A percentile compares a stretch with the other conserved stretches of the same genome.
These are phyloP conservation scores for Cytospora piceicola DNA, from an alignment of 2,329 filamentous ascomycete genomes.

Conservation along the genomic window DNA sequence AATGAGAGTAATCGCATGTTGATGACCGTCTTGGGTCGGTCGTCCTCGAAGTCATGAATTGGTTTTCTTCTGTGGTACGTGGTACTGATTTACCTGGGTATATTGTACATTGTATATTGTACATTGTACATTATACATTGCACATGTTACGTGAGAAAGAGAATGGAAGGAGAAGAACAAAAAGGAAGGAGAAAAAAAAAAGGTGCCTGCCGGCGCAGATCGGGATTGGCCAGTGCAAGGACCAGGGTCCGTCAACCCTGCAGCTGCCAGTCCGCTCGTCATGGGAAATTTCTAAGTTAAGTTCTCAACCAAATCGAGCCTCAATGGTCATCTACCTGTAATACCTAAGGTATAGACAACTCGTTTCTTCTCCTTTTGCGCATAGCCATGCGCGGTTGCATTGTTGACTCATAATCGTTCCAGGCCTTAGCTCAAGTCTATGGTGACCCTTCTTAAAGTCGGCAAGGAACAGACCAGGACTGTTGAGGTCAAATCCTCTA, in stretches of 20 bases:
- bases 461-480: not conserved
- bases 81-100: too few species aligned
- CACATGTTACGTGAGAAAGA: too few species aligned
- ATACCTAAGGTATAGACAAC: not conserved
- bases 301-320: not conserved
- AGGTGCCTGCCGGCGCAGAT: not conserved
- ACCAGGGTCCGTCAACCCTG: not conserved
- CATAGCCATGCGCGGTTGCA: not conserved
- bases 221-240: not conserved
- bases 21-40: not conserved
- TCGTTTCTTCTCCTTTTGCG: not conserved
- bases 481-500: not conserved
- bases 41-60: not conserved
- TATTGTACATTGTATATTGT: too few species aligned
- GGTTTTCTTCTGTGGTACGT: too few species aligned
- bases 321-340: not conserved
- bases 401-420: not conserved
- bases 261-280: slow-evolving; percentile 1
- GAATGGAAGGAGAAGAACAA: too few species aligned
- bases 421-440: not conserved
- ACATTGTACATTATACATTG: too few species aligned
- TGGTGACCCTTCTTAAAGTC: not conserved
- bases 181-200: too few species aligned
- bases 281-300: slow-evolving; percentile 2
- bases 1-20: slow-evolving; percentile 16